A percentile compares a stretch with the other conserved stretches of the same genome.
Evolutionary conservation across 192 early-diverging fungal genomes (phyloP).

Genomic region (Kickxella alabastrina): DNA sequence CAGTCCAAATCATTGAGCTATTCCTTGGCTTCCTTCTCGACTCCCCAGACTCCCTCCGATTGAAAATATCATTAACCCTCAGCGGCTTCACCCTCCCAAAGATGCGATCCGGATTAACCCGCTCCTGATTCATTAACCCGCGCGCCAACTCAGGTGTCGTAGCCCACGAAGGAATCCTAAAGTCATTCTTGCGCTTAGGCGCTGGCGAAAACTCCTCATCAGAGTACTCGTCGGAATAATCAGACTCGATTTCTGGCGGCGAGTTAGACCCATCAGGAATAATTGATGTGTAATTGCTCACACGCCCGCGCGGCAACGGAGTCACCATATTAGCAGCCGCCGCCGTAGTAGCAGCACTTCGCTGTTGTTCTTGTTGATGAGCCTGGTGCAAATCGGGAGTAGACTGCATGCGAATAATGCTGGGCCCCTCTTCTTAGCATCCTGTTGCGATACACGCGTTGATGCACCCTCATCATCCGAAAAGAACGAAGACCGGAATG

Average conservation of each 20-base stretch:
- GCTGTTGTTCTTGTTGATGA: neutral
- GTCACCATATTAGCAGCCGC: conserved; percentile 6
- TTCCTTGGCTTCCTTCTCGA: conserved; percentile 36
- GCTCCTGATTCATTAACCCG: conserved; percentile 37
- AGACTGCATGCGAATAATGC: conserved; percentile 24
- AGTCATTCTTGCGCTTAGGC: conserved; percentile 38
- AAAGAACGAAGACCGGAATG: conserved; percentile 47
- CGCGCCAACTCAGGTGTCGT: conserved; percentile 46
- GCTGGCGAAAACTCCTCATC: conserved; percentile 50
- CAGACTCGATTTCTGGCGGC: conserved; percentile 47
- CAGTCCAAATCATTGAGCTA: conserved; percentile 53
- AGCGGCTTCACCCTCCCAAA: conserved; percentile 49
- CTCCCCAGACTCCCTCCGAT: conserved; percentile 13
- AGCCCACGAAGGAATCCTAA: conserved; percentile 45
- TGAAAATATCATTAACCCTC: conserved; percentile 48
- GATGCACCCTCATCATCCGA: conserved; percentile 28
- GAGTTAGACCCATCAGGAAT: conserved; percentile 32
- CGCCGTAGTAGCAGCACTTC: neutral
- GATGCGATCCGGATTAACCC: conserved; percentile 48
- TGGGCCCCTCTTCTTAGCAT: conserved; percentile 1
- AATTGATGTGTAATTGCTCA: conserved; percentile 41
- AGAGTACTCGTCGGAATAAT: conserved; percentile 51
- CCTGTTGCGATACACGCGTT: neutral
- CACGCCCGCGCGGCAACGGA: conserved; percentile 2
- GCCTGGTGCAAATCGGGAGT: conserved; percentile 23